Conservation (phyloP, 495 filamentous ascomycete genomes). For the Chaetomium tenue region DNA sequence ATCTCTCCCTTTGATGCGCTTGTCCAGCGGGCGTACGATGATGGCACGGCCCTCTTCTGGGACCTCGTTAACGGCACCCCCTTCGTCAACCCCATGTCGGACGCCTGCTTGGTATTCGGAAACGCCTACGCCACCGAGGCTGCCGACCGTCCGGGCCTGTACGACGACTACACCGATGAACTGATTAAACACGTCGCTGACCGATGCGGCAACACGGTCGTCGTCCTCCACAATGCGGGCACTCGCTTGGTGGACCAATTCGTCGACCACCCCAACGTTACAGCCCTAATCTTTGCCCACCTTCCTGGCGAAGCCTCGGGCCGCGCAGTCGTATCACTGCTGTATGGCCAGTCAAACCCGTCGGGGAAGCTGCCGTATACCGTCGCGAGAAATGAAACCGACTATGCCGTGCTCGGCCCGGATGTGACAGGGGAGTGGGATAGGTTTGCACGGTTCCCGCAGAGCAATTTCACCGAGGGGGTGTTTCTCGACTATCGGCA, state of each 20-base stretch:
- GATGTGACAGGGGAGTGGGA: slow-evolving; percentile 33
- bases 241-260: slow-evolving; percentile 57
- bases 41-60: slow-evolving; percentile 55
- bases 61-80: slow-evolving; percentile 45
- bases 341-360: slow-evolving; percentile 60
- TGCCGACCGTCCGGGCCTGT: slow-evolving; percentile 42
- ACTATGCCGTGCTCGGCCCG: slow-evolving; percentile 54
- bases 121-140: slow-evolving; percentile 61
- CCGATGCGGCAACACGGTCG: slow-evolving; percentile 60
- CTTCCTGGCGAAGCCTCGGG: slow-evolving; percentile 63
- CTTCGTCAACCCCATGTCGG: slow-evolving; percentile 50
- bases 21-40: slow-evolving; percentile 50
- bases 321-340: slow-evolving; percentile 53
- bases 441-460: slow-evolving; percentile 47
- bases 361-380: slow-evolving; percentile 71
- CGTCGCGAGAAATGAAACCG: slow-evolving; percentile 60
- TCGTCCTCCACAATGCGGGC: slow-evolving; percentile 61
- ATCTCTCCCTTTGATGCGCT: slow-evolving; percentile 61
- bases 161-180: slow-evolving; percentile 54
- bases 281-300: slow-evolving; percentile 60
- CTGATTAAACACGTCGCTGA: slow-evolving; percentile 58
- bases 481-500: slow-evolving; percentile 66
- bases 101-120: slow-evolving; percentile 65
- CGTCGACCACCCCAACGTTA: slow-evolving; percentile 61
- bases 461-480: slow-evolving; percentile 64